phyloP scores from a whole-genome alignment of 805 yeast genomes.

The Saturnispora quitensis region DNA sequence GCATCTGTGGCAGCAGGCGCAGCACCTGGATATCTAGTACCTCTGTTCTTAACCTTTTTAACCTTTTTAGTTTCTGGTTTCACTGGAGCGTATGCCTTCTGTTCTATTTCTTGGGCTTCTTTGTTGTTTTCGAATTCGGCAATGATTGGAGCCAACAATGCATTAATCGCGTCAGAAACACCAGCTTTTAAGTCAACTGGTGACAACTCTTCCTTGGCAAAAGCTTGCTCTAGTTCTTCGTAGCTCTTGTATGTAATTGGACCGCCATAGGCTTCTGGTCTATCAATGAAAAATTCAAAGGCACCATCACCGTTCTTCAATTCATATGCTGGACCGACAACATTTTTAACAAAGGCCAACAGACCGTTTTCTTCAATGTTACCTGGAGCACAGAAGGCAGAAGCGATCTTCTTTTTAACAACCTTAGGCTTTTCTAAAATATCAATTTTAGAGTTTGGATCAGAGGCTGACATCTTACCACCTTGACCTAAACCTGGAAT shows the following conservation, averaged over 20 bases:
- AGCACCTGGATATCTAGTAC: constrained; percentile 80
- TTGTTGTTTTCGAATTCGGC: constrained; percentile 49
- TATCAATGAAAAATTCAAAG: constrained; percentile 64
- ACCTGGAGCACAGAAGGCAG: constrained; percentile 96
- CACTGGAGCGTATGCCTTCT: constrained; percentile 77
- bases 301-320: constrained; percentile 50
- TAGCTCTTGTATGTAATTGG: constrained; percentile 63
- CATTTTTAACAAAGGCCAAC: constrained; percentile 75
- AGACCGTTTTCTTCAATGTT: constrained; percentile 85
- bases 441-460: constrained; percentile 96
- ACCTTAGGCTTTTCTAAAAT: constrained; percentile 79
- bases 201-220: constrained; percentile 60
- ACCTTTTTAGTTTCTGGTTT: constrained; percentile 50
- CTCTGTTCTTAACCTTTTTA: constrained; percentile 79
- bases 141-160: constrained; percentile 75
- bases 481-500: constrained; percentile 97
- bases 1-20: constrained; percentile 21
- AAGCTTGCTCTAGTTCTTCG: constrained; percentile 64
- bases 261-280: constrained; percentile 98
- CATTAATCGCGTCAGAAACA: constrained; percentile 77
- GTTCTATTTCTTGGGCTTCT: constrained; percentile 69
- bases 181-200: constrained; percentile 95
- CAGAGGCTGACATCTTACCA: constrained; percentile 98
- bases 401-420: constrained; percentile 82
- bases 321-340: constrained; percentile 78